These are phyloP conservation scores for Aquanectria penicillioides DNA, from an alignment of 2,329 filamentous ascomycete species.

Conservation along the genomic window DNA sequence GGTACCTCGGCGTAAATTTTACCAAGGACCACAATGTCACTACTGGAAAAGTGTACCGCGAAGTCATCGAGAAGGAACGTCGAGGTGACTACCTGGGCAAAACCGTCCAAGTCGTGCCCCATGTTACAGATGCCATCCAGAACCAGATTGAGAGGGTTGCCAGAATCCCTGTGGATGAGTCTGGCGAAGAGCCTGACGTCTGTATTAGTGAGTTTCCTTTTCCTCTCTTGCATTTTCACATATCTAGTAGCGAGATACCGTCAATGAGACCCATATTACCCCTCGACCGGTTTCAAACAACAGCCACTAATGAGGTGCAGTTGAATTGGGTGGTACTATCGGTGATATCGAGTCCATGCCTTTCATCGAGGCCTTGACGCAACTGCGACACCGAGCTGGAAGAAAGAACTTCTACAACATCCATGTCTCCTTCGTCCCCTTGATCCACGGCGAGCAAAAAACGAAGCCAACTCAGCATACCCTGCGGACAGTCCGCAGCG, in stretches of 20 bases:
- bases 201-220: conserved; percentile 76
- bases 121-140: conserved; percentile 91
- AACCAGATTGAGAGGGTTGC: conserved; percentile 92
- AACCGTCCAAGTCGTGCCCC: conserved; percentile 69
- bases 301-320: conserved; percentile 41
- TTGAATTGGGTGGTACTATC: conserved; percentile 75
- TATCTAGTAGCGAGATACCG: background rate
- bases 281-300: background rate
- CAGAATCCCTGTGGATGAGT: conserved; percentile 86
- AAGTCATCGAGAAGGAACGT: conserved; percentile 80
- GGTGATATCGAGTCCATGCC: conserved; percentile 88
- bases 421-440: conserved; percentile 87
- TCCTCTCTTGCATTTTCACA: background rate
- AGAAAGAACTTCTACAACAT: conserved; percentile 88
- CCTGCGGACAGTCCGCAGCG: conserved; percentile 84
- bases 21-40: conserved; percentile 95
- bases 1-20: conserved; percentile 83
- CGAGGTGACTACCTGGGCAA: conserved; percentile 83
- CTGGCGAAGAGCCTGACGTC: conserved; percentile 82
- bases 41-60: conserved; percentile 93
- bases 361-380: conserved; percentile 87
- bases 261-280: background rate
- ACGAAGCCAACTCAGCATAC: conserved; percentile 97
- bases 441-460: conserved; percentile 79
- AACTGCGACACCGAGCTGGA: conserved; percentile 77